A percentile compares a stretch with the other conserved stretches of the same genome.
These are phyloP conservation scores for Coemansia sp. DNA, from an alignment of 192 early-diverging fungal species.

Conservation along the genomic window DNA sequence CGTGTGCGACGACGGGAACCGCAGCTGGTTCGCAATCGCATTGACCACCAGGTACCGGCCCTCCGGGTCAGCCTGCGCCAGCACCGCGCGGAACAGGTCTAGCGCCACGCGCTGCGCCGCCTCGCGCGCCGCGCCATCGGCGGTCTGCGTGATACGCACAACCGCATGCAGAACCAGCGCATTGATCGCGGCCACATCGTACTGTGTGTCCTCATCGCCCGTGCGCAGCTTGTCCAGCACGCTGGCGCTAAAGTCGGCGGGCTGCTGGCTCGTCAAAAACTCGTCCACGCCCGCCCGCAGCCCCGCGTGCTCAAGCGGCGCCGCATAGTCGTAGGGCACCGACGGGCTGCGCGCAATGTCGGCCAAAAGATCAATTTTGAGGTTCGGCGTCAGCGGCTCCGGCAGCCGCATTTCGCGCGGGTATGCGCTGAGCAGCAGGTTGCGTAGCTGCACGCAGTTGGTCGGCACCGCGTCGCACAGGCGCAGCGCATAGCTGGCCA, in stretches of 20 bases:
- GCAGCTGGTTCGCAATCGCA: slow-evolving; percentile 93
- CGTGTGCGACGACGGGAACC: slow-evolving; percentile 97
- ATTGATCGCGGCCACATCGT: slow-evolving; percentile 80
- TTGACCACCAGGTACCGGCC: slow-evolving; percentile 85
- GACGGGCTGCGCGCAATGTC: slow-evolving; percentile 83
- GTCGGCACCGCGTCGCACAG: slow-evolving; percentile 90
- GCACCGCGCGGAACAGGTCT: slow-evolving; percentile 79
- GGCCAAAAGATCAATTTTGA: slow-evolving; percentile 86
- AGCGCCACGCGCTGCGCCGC: slow-evolving; percentile 58
- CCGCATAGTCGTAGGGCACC: slow-evolving; percentile 82
- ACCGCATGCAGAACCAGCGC: slow-evolving; percentile 86
- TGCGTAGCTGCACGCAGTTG: slow-evolving; percentile 90
- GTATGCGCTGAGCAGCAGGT: slow-evolving; percentile 95
- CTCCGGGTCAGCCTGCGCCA: slow-evolving; percentile 57
- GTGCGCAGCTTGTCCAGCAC: slow-evolving; percentile 2
- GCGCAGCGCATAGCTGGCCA: slow-evolving; percentile 86
- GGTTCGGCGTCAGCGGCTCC: slow-evolving; percentile 92
- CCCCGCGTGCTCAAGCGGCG: slow-evolving; percentile 55
- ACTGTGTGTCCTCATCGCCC: slow-evolving; percentile 36
- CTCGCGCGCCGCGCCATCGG: slow-evolving; percentile 25
- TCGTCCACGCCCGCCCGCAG: slow-evolving; percentile 72
- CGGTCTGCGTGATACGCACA: slow-evolving; percentile 64
- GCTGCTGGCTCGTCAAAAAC: slow-evolving; percentile 58
- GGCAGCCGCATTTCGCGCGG: slow-evolving; percentile 92
- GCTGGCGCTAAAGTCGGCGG: slow-evolving; percentile 27